phyloP scores from a whole-genome alignment of 345 rosid species.

The Erysimum cheiranthoides region DNA sequence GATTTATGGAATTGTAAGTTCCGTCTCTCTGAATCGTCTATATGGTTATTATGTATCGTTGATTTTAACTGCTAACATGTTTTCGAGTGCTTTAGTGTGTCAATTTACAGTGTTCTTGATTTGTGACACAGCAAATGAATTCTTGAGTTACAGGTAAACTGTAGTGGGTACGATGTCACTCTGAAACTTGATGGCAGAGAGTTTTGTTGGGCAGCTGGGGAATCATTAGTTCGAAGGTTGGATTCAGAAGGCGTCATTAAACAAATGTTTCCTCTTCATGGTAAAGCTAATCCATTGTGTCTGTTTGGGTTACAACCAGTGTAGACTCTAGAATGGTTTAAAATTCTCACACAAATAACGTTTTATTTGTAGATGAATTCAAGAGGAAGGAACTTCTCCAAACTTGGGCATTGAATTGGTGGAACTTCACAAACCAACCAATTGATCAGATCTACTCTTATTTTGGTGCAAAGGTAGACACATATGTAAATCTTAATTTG shows the following conservation, averaged over 20 bases:
- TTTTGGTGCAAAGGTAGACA: slow-evolving; percentile 78
- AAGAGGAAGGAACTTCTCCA: slow-evolving; percentile 74
- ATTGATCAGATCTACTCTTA: slow-evolving; percentile 86
- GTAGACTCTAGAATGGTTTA: slow-evolving; percentile 32
- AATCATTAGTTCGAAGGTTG: slow-evolving; percentile 68
- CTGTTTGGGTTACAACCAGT: slow-evolving; percentile 19
- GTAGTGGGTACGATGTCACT: slow-evolving; percentile 41
- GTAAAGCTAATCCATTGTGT: slow-evolving; percentile 51
- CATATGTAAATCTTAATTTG: slow-evolving; percentile 8
- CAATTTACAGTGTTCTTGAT: slow-evolving; percentile 28
- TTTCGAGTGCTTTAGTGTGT: not conserved
- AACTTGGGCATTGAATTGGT: slow-evolving; percentile 81
- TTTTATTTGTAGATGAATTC: slow-evolving; percentile 61
- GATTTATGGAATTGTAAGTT: slow-evolving; percentile 71
- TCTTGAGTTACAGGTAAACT: slow-evolving; percentile 60
- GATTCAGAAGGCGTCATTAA: slow-evolving; percentile 72
- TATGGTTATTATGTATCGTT: not conserved
- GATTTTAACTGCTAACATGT: not conserved
- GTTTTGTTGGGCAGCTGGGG: slow-evolving; percentile 69
- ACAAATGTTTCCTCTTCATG: slow-evolving; percentile 84
- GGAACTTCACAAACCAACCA: slow-evolving; percentile 77
- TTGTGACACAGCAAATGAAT: slow-evolving; percentile 27
- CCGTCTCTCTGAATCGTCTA: not conserved
- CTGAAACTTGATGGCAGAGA: slow-evolving; percentile 58
- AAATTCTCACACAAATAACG: not conserved